Percentiles rank a stretch among this genome's conserved stretches.
phyloP scores from a whole-genome alignment of 306 rosid genomes.

The Pachyrhizus erosus region DNA sequence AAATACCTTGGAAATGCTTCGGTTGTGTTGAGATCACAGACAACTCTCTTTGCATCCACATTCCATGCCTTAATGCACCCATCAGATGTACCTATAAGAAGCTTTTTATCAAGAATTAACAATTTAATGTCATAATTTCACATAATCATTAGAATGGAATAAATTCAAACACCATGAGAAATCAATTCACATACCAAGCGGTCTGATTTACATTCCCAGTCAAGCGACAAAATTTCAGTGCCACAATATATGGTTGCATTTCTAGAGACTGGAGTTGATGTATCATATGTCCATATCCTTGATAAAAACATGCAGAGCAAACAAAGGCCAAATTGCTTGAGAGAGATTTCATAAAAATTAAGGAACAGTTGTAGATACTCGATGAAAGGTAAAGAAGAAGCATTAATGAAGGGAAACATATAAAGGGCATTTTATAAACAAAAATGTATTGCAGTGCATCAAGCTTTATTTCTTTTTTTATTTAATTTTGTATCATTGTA shows the following conservation, averaged over 20 bases:
- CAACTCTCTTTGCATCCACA: constrained; percentile 96
- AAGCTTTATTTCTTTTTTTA: constrained; percentile 5
- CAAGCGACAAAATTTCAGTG: constrained; percentile 87
- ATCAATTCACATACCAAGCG: constrained; percentile 78
- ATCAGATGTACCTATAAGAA: constrained; percentile 92
- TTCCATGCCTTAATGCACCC: constrained; percentile 98
- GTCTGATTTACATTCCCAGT: constrained; percentile 98
- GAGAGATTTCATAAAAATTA: constrained; percentile 27
- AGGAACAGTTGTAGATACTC: constrained; percentile 27
- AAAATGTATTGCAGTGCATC: not conserved
- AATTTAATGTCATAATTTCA: constrained; percentile 37
- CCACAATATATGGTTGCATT: constrained; percentile 98
- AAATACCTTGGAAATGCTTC: constrained; percentile 85
- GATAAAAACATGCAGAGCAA: constrained; percentile 37
- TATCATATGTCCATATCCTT: constrained; percentile 97
- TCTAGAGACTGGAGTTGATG: constrained; percentile 88
- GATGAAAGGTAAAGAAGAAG: constrained; percentile 23
- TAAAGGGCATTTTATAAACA: constrained; percentile 29
- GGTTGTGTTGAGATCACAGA: constrained; percentile 88
- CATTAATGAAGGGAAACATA: constrained; percentile 23
- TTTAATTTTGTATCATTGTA: not conserved
- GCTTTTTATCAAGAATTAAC: constrained; percentile 69
- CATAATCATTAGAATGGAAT: constrained; percentile 17
- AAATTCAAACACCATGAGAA: constrained; percentile 16
- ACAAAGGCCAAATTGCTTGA: constrained; percentile 34